Base-by-base conservation (phyloP, 208 protist genomes). In the Polymyxa betae region DNA sequence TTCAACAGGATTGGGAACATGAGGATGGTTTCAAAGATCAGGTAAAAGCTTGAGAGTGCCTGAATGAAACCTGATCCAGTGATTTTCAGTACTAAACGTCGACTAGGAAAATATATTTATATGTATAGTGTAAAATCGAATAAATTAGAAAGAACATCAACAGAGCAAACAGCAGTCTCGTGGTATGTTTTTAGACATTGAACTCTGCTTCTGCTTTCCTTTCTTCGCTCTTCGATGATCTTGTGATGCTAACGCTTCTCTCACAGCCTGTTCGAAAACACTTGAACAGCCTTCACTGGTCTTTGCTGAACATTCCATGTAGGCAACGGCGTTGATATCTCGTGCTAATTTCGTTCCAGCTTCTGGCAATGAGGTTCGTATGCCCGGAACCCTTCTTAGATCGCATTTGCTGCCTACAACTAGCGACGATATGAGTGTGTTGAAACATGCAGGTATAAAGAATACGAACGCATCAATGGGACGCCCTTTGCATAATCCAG, bases 301-400 rank as follows among this genome's bases (percentile, higher is more conserved):
- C 32, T 68, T 66, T 43, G 94, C 94, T 35, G 68, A 92, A 77
- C 93, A 95, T 64, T 93, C 92, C 38, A 95, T 88, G 77, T 95
- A 94, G 24, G 44, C 68, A 20, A 54, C 45, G 49, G 93, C 93
- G 45, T 66, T 64, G 45, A 95, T 94, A 0, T 93, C 52, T 5
- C 93, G 89, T 0, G 0, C 0, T 38, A 93, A 60, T 29, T 32
- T 40, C 32, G 66, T 54, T 44, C 93, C 93, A 45, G 89, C 0
- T 24, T 92, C 89, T 0, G 38, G 1, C 12, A 35, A 82, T n/a
- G 35, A 82, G 16, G 35, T 35, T n/a, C 35, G 40, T 40, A 82
- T 35, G n/a, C 72, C 72, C 5, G 49, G 49, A 5, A 60, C 72
- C 40, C 72, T n/a, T 43, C 72, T 35, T 5, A 82, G 72, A 43